Conservation (phyloP, 1,284 basidiomycete genomes). For the Coniferiporia weirii region DNA sequence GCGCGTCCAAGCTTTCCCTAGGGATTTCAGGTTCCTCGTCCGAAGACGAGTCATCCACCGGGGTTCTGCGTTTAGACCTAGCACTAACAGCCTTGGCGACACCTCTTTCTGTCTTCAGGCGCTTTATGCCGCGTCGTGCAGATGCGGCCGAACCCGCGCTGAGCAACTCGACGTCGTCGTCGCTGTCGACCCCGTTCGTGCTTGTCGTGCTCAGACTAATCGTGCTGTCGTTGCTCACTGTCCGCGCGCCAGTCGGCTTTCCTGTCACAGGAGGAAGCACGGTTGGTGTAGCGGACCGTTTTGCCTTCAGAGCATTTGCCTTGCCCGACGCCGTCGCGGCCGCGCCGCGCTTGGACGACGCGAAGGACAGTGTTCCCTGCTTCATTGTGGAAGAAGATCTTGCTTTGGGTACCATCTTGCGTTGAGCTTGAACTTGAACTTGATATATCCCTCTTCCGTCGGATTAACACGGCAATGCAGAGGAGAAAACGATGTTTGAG, state of each 20-base stretch:
- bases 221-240: constrained; percentile 11
- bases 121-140: constrained; percentile 3
- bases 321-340: constrained; percentile 30
- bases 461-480: too few species aligned
- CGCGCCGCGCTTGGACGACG: constrained; percentile 44
- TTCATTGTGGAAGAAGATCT: constrained; percentile 26
- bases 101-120: constrained; percentile 8
- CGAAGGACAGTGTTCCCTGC: constrained; percentile 46
- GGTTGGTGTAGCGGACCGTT: constrained; percentile 17
- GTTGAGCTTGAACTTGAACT: too few species aligned
- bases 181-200: constrained; percentile 5
- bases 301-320: constrained; percentile 24
- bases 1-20: constrained; percentile 29
- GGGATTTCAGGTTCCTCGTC: constrained; percentile 25
- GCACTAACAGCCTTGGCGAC: background rate
- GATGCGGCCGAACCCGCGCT: background rate
- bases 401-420: constrained; percentile 7
- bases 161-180: constrained; percentile 8
- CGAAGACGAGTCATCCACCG: constrained; percentile 2
- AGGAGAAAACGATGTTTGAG: too few species aligned
- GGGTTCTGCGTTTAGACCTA: background rate
- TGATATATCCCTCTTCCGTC: too few species aligned
- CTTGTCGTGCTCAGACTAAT: constrained; percentile 9
- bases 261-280: constrained; percentile 20
- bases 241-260: constrained; percentile 12